Conservation (phyloP, 306 rosid genomes). For the Quercus glauca region DNA sequence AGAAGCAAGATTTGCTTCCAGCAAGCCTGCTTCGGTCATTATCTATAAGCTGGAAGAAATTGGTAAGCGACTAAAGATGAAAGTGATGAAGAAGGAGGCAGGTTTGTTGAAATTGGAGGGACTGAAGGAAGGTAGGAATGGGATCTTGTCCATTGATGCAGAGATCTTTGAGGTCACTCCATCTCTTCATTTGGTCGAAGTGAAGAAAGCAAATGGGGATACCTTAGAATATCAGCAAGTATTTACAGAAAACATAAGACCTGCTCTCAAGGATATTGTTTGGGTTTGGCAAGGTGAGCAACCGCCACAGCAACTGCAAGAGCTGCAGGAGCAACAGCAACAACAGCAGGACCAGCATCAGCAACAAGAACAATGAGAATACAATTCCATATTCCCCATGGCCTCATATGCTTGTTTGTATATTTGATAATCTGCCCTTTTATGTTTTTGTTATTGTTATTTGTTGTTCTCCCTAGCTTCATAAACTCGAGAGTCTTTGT, state of each 20-base stretch:
- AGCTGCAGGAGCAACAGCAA: constrained; percentile 29
- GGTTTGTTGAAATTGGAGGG: constrained; percentile 67
- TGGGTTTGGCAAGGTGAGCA: constrained; percentile 83
- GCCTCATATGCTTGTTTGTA: not conserved
- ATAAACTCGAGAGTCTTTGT: not conserved
- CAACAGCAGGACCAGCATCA: constrained; percentile 25
- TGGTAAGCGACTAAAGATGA: constrained; percentile 55
- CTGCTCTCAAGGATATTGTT: constrained; percentile 74
- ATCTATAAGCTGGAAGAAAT: constrained; percentile 71
- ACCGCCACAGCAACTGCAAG: constrained; percentile 29
- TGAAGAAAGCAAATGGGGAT: constrained; percentile 80
- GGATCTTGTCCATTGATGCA: constrained; percentile 67
- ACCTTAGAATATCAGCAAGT: constrained; percentile 75
- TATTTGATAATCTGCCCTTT: not conserved
- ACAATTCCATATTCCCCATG: not conserved
- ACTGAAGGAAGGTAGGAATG: constrained; percentile 64
- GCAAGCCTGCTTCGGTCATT: constrained; percentile 55
- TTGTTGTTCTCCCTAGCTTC: not conserved
- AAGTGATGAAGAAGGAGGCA: constrained; percentile 59
- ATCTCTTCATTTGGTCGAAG: constrained; percentile 70
- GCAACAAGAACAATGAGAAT: not conserved
- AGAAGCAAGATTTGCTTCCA: constrained; percentile 72
- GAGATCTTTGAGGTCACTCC: constrained; percentile 85
- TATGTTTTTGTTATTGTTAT: not conserved
- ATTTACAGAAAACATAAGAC: constrained; percentile 64